Evolutionary conservation across 106 monocot species (phyloP), one percentile per base, ranked within the genome.

Genomic region (Platanthera guangdongensis): DNA sequence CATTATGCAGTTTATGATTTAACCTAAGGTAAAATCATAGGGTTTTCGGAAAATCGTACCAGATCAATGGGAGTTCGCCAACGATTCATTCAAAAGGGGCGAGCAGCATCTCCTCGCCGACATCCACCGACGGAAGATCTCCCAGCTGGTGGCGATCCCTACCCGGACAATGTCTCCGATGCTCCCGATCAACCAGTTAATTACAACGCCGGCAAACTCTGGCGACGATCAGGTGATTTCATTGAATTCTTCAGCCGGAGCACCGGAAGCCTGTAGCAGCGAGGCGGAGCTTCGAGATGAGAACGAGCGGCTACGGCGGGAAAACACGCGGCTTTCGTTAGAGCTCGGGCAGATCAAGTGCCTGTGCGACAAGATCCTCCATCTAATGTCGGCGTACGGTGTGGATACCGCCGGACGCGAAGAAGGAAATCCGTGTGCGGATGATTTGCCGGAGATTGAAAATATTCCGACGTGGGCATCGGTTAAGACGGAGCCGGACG

Each of bases 321-420:
- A 93, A 76, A 93, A 93, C 84, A 49, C 71, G 25, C 76, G 68
- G 76, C 82, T 93, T 18, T 81, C 63, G 8, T 71, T 78, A n/a
- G 93, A 93, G 80, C 74, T 93, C 28, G 74, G 78, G 8, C 86
- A 90, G 78, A 84, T 93, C 74, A 85, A 86, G 82, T 73, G 72
- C 55, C 83, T 93, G 69, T 93, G 90, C 79, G 77, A 83, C 79
- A 84, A 84, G 62, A 85, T 93, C 22, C 1, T 84, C 64, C 50
- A 50, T 15, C 78, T 93, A 52, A 84, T 93, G 81, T 86, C 90
- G 28, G 80, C 82, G 39, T 84, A 84, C 78, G 72, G 78, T 18
- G 16, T 0, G 1, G 39, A 39, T 3, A 1, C 39, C 64, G 39
- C 52, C 1, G 25, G 14, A 52, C 39, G 39, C 62, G 51, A 47